These are phyloP conservation scores for Neopestalotiopsis rosae DNA, from an alignment of 2,329 filamentous ascomycete genomes.

Conservation along the genomic window DNA sequence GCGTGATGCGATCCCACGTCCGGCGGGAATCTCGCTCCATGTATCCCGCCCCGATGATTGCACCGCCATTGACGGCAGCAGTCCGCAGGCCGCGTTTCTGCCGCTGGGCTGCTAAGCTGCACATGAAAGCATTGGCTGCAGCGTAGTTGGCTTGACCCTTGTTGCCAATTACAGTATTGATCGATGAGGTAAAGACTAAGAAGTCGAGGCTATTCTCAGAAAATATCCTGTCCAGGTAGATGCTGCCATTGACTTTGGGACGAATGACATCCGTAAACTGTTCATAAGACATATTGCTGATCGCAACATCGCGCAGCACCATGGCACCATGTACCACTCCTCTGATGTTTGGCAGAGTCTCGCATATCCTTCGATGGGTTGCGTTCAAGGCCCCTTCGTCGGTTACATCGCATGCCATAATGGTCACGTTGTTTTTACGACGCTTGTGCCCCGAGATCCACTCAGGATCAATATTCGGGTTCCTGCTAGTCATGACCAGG, in stretches of 20 bases:
- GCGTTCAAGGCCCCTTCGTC: slow-evolving; percentile 19
- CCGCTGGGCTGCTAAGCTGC: slow-evolving; percentile 22
- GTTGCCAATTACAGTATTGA: slow-evolving; percentile 49
- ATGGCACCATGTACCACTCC: slow-evolving; percentile 31
- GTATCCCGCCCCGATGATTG: slow-evolving; percentile 23
- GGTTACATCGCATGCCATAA: slow-evolving; percentile 24
- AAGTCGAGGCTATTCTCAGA: slow-evolving; percentile 36
- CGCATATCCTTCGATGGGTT: slow-evolving; percentile 18
- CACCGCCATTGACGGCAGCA: slow-evolving; percentile 47
- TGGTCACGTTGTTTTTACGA: slow-evolving; percentile 13
- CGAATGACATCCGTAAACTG: slow-evolving; percentile 24
- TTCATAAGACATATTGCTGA: slow-evolving; percentile 28
- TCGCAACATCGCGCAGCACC: slow-evolving; percentile 28
- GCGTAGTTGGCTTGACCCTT: slow-evolving; percentile 49
- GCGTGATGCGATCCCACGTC: neutral
- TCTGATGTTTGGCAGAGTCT: slow-evolving; percentile 24
- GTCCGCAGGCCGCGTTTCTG: slow-evolving; percentile 39
- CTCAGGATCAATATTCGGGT: slow-evolving; percentile 10
- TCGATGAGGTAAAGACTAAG: slow-evolving; percentile 47
- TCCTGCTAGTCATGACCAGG: slow-evolving; percentile 26
- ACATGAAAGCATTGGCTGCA: slow-evolving; percentile 41
- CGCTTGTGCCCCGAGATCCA: slow-evolving; percentile 19
- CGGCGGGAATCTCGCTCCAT: slow-evolving; percentile 18
- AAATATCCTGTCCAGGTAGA: slow-evolving; percentile 32
- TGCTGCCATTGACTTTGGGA: slow-evolving; percentile 31